phyloP scores from a whole-genome alignment of 768 basidiomycete genomes.

The Nevesoporus exiguus region DNA sequence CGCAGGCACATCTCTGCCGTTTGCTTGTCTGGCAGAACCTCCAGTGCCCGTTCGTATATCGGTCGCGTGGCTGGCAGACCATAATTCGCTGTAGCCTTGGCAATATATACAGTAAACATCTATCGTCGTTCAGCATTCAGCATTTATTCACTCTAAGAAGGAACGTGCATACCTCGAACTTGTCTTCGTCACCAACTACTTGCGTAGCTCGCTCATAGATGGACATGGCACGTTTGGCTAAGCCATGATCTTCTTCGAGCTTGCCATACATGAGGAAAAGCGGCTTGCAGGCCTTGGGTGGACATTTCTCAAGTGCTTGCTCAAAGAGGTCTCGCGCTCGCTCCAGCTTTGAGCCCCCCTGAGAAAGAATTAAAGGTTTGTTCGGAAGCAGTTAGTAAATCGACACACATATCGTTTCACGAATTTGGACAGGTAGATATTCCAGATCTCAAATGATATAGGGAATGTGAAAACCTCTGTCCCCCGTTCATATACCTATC shows the following conservation, averaged over 20 bases:
- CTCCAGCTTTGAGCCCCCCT: constrained; percentile 94
- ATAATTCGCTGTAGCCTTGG: constrained; percentile 94
- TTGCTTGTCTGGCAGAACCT: constrained; percentile 88
- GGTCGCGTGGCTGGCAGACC: constrained; percentile 94
- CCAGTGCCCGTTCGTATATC: constrained; percentile 93
- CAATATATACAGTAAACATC: constrained; percentile 98
- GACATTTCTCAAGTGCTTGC: constrained; percentile 95
- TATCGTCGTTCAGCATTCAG: constrained; percentile 30
- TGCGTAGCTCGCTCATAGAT: constrained; percentile 92
- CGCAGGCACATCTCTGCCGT: constrained; percentile 98
- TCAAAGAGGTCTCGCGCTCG: constrained; percentile 97
- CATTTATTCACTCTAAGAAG: neutral
- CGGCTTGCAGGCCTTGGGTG: constrained; percentile 90
- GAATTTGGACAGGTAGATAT: constrained; percentile 96
- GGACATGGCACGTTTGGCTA: constrained; percentile 94
- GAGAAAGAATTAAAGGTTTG: constrained; percentile 2
- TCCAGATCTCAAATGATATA: constrained; percentile 98
- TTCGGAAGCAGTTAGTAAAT: neutral
- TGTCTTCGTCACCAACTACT: constrained; percentile 84
- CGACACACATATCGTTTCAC: constrained; percentile 87
- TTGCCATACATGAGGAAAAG: constrained; percentile 96
- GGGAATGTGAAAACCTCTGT: constrained; percentile 98
- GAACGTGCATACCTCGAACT: constrained; percentile 73
- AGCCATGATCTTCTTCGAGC: constrained; percentile 90
- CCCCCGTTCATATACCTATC: constrained; percentile 90